These are phyloP conservation scores for Pharus latifolius DNA, from an alignment of 176 grass and related monocot species.

Conservation along the genomic window DNA sequence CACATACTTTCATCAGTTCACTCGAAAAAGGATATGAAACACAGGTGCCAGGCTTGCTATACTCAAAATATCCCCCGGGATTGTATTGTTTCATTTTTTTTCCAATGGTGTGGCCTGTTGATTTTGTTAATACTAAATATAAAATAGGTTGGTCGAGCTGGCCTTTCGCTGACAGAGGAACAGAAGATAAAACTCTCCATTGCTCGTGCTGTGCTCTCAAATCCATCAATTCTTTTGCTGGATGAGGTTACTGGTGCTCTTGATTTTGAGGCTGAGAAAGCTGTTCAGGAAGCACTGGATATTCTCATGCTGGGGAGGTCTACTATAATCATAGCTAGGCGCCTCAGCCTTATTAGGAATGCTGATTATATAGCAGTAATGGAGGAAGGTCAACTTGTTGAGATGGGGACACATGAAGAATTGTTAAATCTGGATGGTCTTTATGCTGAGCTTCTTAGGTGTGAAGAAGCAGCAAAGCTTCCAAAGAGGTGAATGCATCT, in stretches of 20 bases:
- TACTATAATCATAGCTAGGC: constrained; percentile 95
- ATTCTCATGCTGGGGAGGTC: constrained; percentile 88
- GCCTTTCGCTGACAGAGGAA: constrained; percentile 80
- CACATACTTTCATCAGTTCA: constrained; percentile 92
- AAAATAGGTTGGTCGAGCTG: constrained; percentile 77
- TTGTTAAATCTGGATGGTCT: constrained; percentile 86
- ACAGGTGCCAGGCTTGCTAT: constrained; percentile 46
- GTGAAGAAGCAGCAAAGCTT: constrained; percentile 88
- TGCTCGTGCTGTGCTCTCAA: constrained; percentile 96
- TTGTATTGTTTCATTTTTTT: neutral
- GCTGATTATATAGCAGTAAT: constrained; percentile 99
- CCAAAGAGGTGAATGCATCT: constrained; percentile 70
- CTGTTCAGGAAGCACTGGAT: constrained; percentile 89
- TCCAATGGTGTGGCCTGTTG: neutral
- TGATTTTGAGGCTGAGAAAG: constrained; percentile 95
- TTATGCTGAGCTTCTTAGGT: constrained; percentile 92
- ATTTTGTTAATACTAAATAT: constrained; percentile 14
- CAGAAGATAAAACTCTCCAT: constrained; percentile 98
- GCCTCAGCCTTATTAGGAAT: constrained; percentile 91
- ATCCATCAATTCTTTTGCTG: constrained; percentile 84
- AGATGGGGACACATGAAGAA: constrained; percentile 99
- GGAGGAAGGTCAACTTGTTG: constrained; percentile 97
- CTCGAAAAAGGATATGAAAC: constrained; percentile 90
- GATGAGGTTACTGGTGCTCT: constrained; percentile 97
- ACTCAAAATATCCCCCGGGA: neutral